phyloP scores from a whole-genome alignment of 495 filamentous ascomycete genomes.

The Neurospora africana region DNA sequence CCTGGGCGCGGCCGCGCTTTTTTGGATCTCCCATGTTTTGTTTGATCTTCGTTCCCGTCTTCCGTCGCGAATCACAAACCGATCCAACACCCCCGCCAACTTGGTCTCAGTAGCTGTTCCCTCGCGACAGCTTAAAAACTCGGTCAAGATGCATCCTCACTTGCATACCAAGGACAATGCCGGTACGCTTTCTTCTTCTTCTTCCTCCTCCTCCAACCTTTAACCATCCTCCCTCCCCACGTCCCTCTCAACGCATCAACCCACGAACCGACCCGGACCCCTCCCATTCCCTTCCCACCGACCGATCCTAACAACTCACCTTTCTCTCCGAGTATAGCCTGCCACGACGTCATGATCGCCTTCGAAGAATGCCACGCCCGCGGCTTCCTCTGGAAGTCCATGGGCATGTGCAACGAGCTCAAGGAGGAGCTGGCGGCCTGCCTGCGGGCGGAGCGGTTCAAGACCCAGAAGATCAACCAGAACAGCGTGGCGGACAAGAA shows the following conservation, averaged over 20 bases:
- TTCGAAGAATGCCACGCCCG: slow-evolving; percentile 92
- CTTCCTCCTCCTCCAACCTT: background rate
- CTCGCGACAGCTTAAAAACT: background rate
- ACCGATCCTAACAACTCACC: background rate
- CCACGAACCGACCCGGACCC: background rate
- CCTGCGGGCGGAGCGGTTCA: slow-evolving; percentile 63
- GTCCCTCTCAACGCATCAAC: background rate
- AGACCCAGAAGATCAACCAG: slow-evolving; percentile 67
- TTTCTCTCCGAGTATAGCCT: slow-evolving; percentile 37
- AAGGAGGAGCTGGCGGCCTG: slow-evolving; percentile 77
- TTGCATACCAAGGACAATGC: slow-evolving; percentile 81
- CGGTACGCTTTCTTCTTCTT: slow-evolving; percentile 41
- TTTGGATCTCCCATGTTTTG: background rate
- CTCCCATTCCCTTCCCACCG: background rate
- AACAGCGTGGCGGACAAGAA: slow-evolving; percentile 58
- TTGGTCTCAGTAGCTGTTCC: background rate
- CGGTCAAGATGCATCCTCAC: slow-evolving; percentile 81
- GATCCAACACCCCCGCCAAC: background rate
- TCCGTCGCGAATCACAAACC: background rate
- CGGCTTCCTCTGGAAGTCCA: slow-evolving; percentile 79
- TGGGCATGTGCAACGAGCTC: slow-evolving; percentile 80
- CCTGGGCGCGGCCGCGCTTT: background rate
- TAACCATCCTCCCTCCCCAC: background rate
- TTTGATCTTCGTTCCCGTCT: background rate
- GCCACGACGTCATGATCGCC: slow-evolving; percentile 82